Percentiles rank a stretch among this genome's conserved stretches.
These are phyloP conservation scores for Cadophora gregata DNA, from an alignment of 2,329 filamentous ascomycete species.

Conservation along the genomic window DNA sequence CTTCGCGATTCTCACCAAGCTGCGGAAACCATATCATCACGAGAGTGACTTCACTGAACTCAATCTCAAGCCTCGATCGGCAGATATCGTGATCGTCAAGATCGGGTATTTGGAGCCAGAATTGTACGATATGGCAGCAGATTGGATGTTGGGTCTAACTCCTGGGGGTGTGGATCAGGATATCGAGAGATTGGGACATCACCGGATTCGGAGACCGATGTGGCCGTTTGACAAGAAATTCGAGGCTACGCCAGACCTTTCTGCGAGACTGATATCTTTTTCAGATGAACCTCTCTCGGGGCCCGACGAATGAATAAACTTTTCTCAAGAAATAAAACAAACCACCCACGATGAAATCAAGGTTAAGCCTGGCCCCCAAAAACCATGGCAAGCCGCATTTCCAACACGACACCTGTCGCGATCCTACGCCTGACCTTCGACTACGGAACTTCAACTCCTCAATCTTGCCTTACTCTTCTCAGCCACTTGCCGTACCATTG, in stretches of 20 bases:
- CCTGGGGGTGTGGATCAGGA: conserved; percentile 61
- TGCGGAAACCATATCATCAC: conserved; percentile 60
- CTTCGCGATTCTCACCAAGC: conserved; percentile 57
- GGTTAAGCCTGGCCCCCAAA: no score
- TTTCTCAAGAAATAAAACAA: not conserved
- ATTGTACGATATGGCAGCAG: conserved; percentile 58
- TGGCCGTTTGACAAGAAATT: conserved; percentile 52
- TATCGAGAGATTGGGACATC: conserved; percentile 54
- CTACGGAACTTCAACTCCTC: no score
- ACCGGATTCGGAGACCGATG: conserved; percentile 56
- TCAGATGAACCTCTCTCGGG: conserved; percentile 20
- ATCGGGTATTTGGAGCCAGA: conserved; percentile 62
- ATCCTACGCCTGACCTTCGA: no score
- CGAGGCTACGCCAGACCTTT: conserved; percentile 45
- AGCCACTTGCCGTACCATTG: no score
- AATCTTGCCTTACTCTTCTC: no score
- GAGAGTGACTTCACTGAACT: conserved; percentile 58
- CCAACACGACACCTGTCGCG: no score
- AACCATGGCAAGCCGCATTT: no score
- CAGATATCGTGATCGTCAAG: conserved; percentile 60
- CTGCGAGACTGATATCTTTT: conserved; percentile 35
- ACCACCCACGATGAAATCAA: not conserved
- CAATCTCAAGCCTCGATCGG: conserved; percentile 51
- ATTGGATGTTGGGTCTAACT: conserved; percentile 60
- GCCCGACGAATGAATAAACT: conserved; percentile 3